A percentile compares a stretch with the other conserved stretches of the same genome.
Evolutionary conservation across 108 stramenopile genomes (phyloP).

Genomic region (Chaetoceros muelleri): DNA sequence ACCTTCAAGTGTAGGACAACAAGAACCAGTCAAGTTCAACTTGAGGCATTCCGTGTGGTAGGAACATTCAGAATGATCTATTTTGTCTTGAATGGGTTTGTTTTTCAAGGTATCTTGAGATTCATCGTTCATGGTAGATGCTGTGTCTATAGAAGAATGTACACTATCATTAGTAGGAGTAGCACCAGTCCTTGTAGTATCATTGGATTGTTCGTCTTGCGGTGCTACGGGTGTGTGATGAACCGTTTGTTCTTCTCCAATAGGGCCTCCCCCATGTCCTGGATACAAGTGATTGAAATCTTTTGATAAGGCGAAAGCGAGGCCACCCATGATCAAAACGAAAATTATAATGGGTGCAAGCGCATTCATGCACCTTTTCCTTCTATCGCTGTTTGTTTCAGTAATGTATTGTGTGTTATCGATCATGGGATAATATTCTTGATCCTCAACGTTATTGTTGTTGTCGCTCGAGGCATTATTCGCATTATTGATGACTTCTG

Average conservation of each 20-base stretch:
- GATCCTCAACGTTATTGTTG: not conserved
- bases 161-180: too few relatives aligned
- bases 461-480: not conserved
- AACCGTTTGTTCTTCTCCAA: not conserved
- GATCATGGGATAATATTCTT: not conserved
- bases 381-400: not conserved
- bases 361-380: not conserved
- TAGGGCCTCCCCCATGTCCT: not conserved
- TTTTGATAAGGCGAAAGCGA: not conserved
- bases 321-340: not conserved
- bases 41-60: not conserved
- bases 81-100: too few relatives aligned
- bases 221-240: too few relatives aligned
- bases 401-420: not conserved
- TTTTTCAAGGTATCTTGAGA: too few relatives aligned
- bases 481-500: not conserved
- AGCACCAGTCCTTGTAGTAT: not conserved
- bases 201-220: not conserved
- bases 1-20: not conserved
- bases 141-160: too few relatives aligned
- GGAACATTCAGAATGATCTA: not conserved
- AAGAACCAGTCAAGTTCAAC: not conserved
- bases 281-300: not conserved
- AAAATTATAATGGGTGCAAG: not conserved
- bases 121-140: too few relatives aligned